Conservation (phyloP, 2,329 filamentous ascomycete genomes). For the Scleromitrula shiraiana region DNA sequence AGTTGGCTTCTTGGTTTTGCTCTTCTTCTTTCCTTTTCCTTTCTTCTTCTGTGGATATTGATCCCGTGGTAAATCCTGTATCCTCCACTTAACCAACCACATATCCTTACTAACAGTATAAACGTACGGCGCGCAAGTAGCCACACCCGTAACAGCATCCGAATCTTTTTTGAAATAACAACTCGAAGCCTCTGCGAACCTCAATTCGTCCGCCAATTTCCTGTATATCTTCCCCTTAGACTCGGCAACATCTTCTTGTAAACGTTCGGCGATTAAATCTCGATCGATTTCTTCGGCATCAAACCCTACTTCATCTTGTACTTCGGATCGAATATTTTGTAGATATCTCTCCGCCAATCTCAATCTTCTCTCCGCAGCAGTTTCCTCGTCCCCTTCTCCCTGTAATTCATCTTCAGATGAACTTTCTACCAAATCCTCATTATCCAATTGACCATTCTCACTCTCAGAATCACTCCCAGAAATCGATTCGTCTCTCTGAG, state of each 20-base stretch:
- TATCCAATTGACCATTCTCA: conserved; percentile 43
- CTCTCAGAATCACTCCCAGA: conserved; percentile 74
- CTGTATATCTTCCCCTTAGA: conserved; percentile 85
- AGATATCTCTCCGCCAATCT: conserved; percentile 88
- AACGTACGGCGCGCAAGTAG: conserved; percentile 68
- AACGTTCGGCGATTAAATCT: conserved; percentile 81
- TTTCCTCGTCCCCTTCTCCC: conserved; percentile 62
- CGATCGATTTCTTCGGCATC: conserved; percentile 90
- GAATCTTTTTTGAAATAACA: conserved; percentile 74
- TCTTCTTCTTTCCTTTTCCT: conserved; percentile 42
- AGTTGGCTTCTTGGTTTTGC: conserved; percentile 48
- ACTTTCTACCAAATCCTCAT: conserved; percentile 48
- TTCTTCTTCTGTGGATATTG: conserved; percentile 49
- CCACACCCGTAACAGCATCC: conserved; percentile 69
- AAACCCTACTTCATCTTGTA: conserved; percentile 71
- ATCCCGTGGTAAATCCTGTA: conserved; percentile 57
- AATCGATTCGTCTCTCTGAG: conserved; percentile 58
- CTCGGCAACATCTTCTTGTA: conserved; percentile 89
- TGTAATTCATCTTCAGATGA: conserved; percentile 51
- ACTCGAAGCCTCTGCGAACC: conserved; percentile 58
- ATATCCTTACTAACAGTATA: conserved; percentile 88
- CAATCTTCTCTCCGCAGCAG: conserved; percentile 78
- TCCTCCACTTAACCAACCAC: conserved; percentile 80
- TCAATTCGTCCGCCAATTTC: conserved; percentile 64
- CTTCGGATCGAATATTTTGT: conserved; percentile 77